Conservation (phyloP, 306 rosid genomes). For the Leucaena leucocephala region DNA sequence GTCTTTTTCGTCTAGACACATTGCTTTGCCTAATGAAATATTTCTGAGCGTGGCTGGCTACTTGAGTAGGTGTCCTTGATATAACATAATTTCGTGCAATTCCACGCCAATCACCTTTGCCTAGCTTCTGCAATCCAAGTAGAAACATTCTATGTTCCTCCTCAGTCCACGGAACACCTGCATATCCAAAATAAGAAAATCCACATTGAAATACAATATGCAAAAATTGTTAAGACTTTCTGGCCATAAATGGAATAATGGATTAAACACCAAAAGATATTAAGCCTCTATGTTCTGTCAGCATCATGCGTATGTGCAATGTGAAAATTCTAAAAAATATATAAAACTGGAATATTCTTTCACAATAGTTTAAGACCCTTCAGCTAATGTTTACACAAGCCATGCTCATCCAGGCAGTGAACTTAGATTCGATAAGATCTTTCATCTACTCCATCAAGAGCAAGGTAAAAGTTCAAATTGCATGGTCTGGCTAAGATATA, state of each 20-base stretch:
- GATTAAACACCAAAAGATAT: neutral
- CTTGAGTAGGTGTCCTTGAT: conserved; percentile 96
- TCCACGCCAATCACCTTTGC: conserved; percentile 99
- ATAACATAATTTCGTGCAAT: conserved; percentile 90
- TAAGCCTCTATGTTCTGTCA: neutral
- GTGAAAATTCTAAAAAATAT: neutral
- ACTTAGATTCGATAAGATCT: conserved; percentile 28
- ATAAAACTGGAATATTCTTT: neutral
- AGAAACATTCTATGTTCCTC: conserved; percentile 98
- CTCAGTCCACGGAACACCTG: conserved; percentile 98
- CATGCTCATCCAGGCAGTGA: neutral
- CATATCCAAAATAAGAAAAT: conserved; percentile 32
- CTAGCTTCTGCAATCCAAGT: conserved; percentile 93
- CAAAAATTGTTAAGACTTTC: neutral
- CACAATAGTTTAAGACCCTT: neutral
- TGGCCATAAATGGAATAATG: neutral
- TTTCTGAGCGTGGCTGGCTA: conserved; percentile 98
- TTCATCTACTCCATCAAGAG: conserved; percentile 12
- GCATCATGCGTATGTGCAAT: neutral
- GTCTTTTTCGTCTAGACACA: conserved; percentile 87
- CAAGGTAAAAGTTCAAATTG: neutral
- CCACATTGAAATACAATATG: neutral
- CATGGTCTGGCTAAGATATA: neutral
- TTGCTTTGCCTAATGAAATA: conserved; percentile 95
- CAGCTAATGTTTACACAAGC: conserved; percentile 18